Conservation (phyloP, 2,329 filamentous ascomycete genomes). For the Hypomyces rosellus region DNA sequence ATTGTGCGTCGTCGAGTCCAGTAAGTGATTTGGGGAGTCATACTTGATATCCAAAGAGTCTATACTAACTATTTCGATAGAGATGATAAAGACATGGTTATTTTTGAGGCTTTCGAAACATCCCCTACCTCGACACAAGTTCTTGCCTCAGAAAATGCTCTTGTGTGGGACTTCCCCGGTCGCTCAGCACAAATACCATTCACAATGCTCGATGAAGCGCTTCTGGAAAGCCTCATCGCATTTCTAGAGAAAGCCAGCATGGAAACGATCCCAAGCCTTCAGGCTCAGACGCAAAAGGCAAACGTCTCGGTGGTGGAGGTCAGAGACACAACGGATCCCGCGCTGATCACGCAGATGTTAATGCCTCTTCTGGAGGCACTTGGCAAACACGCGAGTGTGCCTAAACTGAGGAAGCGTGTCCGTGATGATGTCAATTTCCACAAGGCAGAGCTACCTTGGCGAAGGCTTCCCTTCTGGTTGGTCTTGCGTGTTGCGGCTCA, state of each 20-base stretch:
- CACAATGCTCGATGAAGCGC: slow-evolving; percentile 24
- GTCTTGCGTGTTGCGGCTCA: slow-evolving; percentile 10
- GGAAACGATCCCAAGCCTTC: slow-evolving; percentile 48
- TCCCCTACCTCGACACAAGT: slow-evolving; percentile 52
- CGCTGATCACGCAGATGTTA: slow-evolving; percentile 6
- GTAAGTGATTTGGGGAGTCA: slow-evolving; percentile 12
- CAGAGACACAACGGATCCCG: slow-evolving; percentile 3
- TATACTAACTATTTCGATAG: slow-evolving; percentile 1
- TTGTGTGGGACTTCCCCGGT: slow-evolving; percentile 57
- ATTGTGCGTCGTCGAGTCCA: slow-evolving; percentile 17
- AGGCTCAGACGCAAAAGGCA: slow-evolving; percentile 45
- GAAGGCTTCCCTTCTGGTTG: slow-evolving; percentile 9
- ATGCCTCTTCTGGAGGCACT: slow-evolving; percentile 7
- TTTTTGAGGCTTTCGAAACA: slow-evolving; percentile 54
- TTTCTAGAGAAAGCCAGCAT: slow-evolving; percentile 53
- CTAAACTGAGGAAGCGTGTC: slow-evolving; percentile 48
- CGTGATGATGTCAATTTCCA: slow-evolving; percentile 39
- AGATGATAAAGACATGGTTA: slow-evolving; percentile 18
- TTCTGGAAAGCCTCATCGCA: slow-evolving; percentile 40
- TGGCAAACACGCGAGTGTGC: slow-evolving; percentile 23
- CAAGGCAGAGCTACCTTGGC: background rate
- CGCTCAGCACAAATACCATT: slow-evolving; percentile 40
- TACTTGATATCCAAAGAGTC: background rate
- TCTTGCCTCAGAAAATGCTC: slow-evolving; percentile 41
- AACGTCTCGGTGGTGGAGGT: slow-evolving; percentile 49